These are phyloP conservation scores for Sherardia arvensis DNA, from an alignment of 257 asterid species.

Conservation along the genomic window DNA sequence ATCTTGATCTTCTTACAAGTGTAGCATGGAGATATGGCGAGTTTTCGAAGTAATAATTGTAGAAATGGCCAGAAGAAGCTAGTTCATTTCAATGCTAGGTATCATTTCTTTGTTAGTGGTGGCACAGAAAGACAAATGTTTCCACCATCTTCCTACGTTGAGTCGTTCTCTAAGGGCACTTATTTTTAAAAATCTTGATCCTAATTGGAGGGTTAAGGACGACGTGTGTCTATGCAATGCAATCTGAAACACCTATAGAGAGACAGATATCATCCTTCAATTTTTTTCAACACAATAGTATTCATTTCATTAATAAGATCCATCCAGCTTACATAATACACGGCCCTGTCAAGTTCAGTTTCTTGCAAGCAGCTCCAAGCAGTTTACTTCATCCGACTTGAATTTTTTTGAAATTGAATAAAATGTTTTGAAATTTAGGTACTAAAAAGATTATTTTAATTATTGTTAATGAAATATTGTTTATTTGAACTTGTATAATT, in stretches of 20 bases:
- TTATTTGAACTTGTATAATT: too few relatives aligned
- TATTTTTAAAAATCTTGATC: not conserved
- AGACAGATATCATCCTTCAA: not conserved
- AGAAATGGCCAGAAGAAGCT: not conserved
- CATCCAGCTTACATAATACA: too few relatives aligned
- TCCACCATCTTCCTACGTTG: slow-evolving; percentile 8
- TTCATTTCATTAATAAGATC: too few relatives aligned
- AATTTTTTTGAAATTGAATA: too few relatives aligned
- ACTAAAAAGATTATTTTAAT: too few relatives aligned
- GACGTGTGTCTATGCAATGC: not conserved
- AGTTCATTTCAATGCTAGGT: not conserved
- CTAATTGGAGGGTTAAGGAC: not conserved
- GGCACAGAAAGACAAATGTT: not conserved
- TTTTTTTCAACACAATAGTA: too few relatives aligned
- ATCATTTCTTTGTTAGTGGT: slow-evolving; percentile 1
- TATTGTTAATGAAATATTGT: too few relatives aligned
- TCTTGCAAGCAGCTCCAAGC: too few relatives aligned
- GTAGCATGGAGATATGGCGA: slow-evolving; percentile 6
- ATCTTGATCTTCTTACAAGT: slow-evolving; percentile 8
- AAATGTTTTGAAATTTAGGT: too few relatives aligned
- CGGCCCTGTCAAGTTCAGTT: too few relatives aligned
- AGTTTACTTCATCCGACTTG: too few relatives aligned
- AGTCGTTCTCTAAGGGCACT: slow-evolving; percentile 7
- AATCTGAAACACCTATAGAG: not conserved
- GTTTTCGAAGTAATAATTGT: not conserved